Conservation (phyloP, 768 basidiomycete species). For the Mycena kentingensis region DNA sequence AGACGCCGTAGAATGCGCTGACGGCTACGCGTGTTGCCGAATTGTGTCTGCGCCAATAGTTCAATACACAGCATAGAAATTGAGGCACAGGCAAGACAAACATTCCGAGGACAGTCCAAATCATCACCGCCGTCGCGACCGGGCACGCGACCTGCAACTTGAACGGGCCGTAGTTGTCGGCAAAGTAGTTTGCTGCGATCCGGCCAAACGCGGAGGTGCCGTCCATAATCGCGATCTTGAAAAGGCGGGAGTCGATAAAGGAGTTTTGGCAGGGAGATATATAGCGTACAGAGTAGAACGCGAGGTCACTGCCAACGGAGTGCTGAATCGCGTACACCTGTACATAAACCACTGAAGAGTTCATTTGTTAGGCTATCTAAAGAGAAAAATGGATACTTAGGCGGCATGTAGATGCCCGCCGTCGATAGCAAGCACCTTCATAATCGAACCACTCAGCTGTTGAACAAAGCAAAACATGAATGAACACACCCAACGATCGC, state of each 20-base stretch:
- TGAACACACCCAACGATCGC: not conserved
- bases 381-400: no score
- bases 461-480: no score
- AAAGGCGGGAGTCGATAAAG: no score
- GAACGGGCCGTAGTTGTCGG: not conserved
- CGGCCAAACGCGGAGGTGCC: not conserved
- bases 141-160: not conserved
- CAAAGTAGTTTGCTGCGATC: not conserved
- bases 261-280: no score
- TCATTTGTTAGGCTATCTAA: no score
- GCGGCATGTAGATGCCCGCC: not conserved
- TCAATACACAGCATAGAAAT: not conserved
- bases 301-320: conserved; percentile 1
- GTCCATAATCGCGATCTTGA: not conserved
- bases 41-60: not conserved
- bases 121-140: not conserved
- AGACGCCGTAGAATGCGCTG: not conserved
- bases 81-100: not conserved
- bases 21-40: not conserved
- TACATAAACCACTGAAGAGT: conserved; percentile 5
- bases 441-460: no score
- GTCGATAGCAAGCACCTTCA: not conserved
- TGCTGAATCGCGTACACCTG: conserved; percentile 18
- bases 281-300: conserved; percentile 16
- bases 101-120: conserved; percentile 2